Conservation (phyloP, 2,329 filamentous ascomycete species). For the Cercospora canescens region DNA sequence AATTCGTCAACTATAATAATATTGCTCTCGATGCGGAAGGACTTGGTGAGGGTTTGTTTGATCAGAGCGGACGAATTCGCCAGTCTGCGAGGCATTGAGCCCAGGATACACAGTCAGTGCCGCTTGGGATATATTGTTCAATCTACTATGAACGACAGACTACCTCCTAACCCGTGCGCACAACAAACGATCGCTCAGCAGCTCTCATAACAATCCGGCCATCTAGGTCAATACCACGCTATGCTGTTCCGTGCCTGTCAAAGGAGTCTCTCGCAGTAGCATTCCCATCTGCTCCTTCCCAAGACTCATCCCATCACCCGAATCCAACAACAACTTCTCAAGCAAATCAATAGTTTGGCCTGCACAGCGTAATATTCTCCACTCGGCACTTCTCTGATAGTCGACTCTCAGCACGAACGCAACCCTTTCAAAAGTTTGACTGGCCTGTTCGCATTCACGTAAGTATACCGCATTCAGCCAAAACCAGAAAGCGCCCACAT, state of each 20-base stretch:
- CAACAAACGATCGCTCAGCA: neutral
- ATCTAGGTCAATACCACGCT: neutral
- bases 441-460: neutral
- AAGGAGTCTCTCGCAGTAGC: constrained; percentile 5
- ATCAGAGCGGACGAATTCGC: neutral
- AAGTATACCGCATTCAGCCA: neutral
- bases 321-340: neutral
- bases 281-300: constrained; percentile 8
- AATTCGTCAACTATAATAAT: neutral
- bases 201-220: neutral
- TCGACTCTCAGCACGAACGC: constrained; percentile 19
- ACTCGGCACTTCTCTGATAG: constrained; percentile 9
- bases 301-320: neutral
- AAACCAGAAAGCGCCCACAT: no score
- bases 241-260: constrained; percentile 15
- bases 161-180: neutral
- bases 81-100: neutral
- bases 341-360: neutral
- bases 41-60: neutral
- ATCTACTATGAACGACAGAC: neutral
- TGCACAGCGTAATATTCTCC: constrained; percentile 1
- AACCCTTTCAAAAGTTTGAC: constrained; percentile 1
- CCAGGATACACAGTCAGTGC: neutral
- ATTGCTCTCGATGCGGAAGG: neutral
- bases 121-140: neutral